Evolutionary conservation across 768 basidiomycete genomes (phyloP), one percentile per base, ranked within the genome.

Genomic region (Pulveroboletus ravenelii): DNA sequence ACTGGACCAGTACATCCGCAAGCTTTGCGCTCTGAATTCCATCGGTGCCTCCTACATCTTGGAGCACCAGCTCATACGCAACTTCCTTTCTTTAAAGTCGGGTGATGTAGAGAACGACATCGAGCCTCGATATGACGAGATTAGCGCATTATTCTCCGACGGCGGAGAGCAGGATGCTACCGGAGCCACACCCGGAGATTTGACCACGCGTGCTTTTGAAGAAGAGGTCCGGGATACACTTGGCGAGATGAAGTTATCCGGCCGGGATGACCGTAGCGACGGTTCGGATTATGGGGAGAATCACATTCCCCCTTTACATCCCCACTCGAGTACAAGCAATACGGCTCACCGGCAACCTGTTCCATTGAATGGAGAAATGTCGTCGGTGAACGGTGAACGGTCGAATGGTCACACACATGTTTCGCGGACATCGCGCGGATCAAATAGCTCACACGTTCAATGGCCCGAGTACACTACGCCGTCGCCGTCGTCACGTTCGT

Each of bases 1-100:
- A 62, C 77, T 99, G 27, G 89, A 96, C 61, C 85, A 87, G 29
- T 99, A 99, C 69, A 77, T 97, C 34, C 79, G 79, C 61, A 81
- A 82, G 47, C 76, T 99, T 13, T 88, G 91, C 65, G 78, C 77
- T 29, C 75, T 99, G 32, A 83, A 79, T 61, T 67, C 71, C 48
- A 71, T 73, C 14, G 84, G 84, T 3, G 85, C 82, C 13, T 83
- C 83, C 39, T 87, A 93, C 64, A 81, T 99, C 49, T 72, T 96
- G 23, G 85, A 92, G 54, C 82, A 92, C 63, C 71, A 74, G 12
- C 81, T 93, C 36, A 79, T 96, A 36, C 81, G 93, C 47, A 77
- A 79, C 47, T 99, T 98, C 69, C 77, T 98, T 48, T 75, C 88
- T 6, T 75, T 87, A 15, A 89, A 88, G 61, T 84, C 90, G 1